phyloP scores from a whole-genome alignment of 2,329 filamentous ascomycete species.

The Alternaria panax region DNA sequence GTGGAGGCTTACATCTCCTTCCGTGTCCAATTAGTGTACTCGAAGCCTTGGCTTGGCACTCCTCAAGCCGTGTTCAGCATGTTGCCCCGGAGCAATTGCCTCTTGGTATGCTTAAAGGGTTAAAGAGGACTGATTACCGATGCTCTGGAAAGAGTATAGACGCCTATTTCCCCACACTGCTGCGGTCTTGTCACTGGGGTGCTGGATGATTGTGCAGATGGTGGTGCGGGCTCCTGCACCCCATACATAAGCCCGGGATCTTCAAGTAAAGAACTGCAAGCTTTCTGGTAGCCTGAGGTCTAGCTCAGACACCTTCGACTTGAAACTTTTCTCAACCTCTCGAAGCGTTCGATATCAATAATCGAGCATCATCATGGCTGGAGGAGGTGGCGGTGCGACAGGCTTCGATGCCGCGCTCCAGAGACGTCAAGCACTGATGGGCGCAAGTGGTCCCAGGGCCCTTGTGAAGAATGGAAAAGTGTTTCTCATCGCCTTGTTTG shows the following conservation, averaged over 20 bases:
- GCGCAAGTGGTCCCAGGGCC: slow-evolving; percentile 54
- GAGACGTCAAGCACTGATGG: slow-evolving; percentile 34
- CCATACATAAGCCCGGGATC: slow-evolving; percentile 13
- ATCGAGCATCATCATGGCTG: slow-evolving; percentile 29
- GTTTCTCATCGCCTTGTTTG: slow-evolving; percentile 63
- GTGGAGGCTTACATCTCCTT: slow-evolving; percentile 4
- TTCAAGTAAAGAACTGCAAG: slow-evolving; percentile 12
- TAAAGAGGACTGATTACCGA: slow-evolving; percentile 11
- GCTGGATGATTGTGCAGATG: slow-evolving; percentile 26
- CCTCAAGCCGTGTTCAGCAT: slow-evolving; percentile 1
- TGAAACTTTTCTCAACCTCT: background rate
- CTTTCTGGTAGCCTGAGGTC: slow-evolving; percentile 1
- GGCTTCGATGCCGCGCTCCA: slow-evolving; percentile 35
- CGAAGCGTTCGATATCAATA: background rate
- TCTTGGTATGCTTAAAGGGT: slow-evolving; percentile 22
- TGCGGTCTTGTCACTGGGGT: slow-evolving; percentile 20
- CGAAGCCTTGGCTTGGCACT: background rate
- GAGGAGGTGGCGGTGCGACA: slow-evolving; percentile 26
- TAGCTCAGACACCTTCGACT: background rate
- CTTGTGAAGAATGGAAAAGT: slow-evolving; percentile 62
- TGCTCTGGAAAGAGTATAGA: slow-evolving; percentile 10
- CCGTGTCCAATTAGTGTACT: slow-evolving; percentile 6
- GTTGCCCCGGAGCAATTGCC: slow-evolving; percentile 11
- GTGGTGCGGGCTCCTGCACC: slow-evolving; percentile 9
- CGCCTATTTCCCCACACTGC: slow-evolving; percentile 17